These are phyloP conservation scores for Eremothecium gossypii DNA, from an alignment of 1,139 yeast genomes.

Conservation along the genomic window DNA sequence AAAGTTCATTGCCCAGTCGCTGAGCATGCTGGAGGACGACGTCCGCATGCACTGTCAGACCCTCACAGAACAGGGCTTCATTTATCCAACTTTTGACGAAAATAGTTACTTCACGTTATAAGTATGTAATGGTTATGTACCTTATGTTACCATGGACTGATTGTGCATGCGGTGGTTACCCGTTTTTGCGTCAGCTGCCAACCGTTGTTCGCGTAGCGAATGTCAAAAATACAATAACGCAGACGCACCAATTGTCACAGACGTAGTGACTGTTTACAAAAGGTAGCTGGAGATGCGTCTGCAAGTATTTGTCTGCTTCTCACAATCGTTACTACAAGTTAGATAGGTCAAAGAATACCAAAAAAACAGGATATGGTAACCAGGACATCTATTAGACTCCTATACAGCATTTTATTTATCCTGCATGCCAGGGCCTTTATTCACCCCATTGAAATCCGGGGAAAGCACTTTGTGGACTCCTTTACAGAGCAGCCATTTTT, in stretches of 20 bases:
- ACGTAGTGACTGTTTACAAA: too few species aligned
- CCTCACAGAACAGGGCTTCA: constrained; percentile 54
- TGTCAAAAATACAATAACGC: not conserved
- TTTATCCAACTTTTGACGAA: constrained; percentile 62
- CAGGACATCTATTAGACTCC: not conserved
- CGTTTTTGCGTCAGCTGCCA: constrained; percentile 3
- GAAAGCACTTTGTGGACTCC: constrained; percentile 66
- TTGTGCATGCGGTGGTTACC: not conserved
- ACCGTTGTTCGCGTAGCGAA: not conserved
- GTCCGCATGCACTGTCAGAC: constrained; percentile 42
- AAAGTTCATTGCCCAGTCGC: constrained; percentile 47
- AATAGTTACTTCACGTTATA: constrained; percentile 46
- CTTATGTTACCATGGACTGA: not conserved
- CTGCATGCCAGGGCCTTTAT: constrained; percentile 29
- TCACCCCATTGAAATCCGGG: constrained; percentile 54
- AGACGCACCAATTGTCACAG: not conserved
- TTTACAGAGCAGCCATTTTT: constrained; percentile 72
- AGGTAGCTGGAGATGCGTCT: too few species aligned
- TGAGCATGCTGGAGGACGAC: constrained; percentile 41
- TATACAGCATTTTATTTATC: not conserved
- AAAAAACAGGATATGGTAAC: not conserved
- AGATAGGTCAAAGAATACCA: not conserved
- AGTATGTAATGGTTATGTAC: not conserved
- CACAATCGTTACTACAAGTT: too few species aligned
- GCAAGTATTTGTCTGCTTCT: too few species aligned